Base-by-base conservation (phyloP, 306 rosid species). In the Alnus rubra region DNA sequence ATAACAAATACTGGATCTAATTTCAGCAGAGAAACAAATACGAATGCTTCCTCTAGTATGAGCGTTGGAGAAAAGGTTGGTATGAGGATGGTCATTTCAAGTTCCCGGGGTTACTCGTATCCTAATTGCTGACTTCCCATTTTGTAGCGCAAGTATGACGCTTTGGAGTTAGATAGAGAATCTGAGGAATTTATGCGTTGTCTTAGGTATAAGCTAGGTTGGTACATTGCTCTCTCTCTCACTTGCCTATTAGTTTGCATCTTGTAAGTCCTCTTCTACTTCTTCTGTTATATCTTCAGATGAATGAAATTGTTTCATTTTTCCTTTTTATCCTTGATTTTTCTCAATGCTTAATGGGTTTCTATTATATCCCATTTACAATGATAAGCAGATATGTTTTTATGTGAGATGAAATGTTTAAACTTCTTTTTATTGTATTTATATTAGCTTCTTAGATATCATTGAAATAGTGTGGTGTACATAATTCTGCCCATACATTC, bases 151-250 rank as follows among this genome's bases (percentile, higher is more conserved):
- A 84, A 85, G 62, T 78, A 70, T 84, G 80, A 55, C 77, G 51
- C 60, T 79, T 73, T 80, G 56, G 92, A 88, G 45, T 47, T 62
- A 15, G 79, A 65, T 78, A 74, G 33, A 7, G 87, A 80, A 78
- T 58, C 75, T 63, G 98, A 90, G 86, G 97, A 95, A 83, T 95
- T 95, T 82, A 64, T 82, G 19, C 88, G 94, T 44, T 67, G 80
- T 79, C 87, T 87, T 81, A 85, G 99, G 88, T 88, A 88, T 83
- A 90, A 90, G 28, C 28, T 23, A 23, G 99, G 98, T 95, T 62
- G 33, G 82, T 79, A 73, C 60, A 28, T 64, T 63, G 31, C 16
- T 52, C 30, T 69, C 58, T 49, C 44, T 71, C 73, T 58, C 75
- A 59, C 10, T 4, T 33, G 7, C 28, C 28, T 23, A 23, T 1